A percentile compares a stretch with the other conserved stretches of the same genome.
These are phyloP conservation scores for Thamnidium elegans DNA, from an alignment of 192 early-diverging fungal genomes.

Conservation along the genomic window DNA sequence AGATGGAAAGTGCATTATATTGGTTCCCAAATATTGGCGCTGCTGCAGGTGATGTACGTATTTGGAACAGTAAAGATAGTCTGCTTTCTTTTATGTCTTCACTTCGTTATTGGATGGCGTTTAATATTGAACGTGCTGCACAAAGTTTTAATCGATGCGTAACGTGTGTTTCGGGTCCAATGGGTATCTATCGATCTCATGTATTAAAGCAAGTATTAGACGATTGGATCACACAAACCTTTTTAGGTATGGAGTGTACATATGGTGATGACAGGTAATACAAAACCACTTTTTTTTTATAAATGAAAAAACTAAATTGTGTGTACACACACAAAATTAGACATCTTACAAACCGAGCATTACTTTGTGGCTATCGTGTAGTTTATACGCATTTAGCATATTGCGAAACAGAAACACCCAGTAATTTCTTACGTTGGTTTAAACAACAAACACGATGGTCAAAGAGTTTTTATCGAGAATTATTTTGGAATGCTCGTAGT, in stretches of 20 bases:
- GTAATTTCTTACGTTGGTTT: conserved; percentile 55
- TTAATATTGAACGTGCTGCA: conserved; percentile 62
- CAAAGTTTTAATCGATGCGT: conserved; percentile 57
- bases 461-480: conserved; percentile 61
- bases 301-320: background rate
- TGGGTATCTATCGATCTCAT: conserved; percentile 56
- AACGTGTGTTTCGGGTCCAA: conserved; percentile 62
- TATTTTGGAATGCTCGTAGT: conserved; percentile 44
- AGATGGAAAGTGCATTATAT: conserved; percentile 50
- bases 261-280: conserved; percentile 58
- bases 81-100: conserved; percentile 59
- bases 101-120: conserved; percentile 63
- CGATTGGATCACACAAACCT: conserved; percentile 51
- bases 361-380: conserved; percentile 47
- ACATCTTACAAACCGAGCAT: conserved; percentile 57
- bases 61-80: conserved; percentile 49
- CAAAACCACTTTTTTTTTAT: background rate
- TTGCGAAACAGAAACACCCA: conserved; percentile 60
- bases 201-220: conserved; percentile 52
- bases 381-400: conserved; percentile 56
- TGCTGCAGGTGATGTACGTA: conserved; percentile 50
- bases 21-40: conserved; percentile 52
- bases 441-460: conserved; percentile 66
- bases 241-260: conserved; percentile 57
- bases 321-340: background rate